Conservation (phyloP, 768 basidiomycete genomes). For the Mycena maculata region DNA sequence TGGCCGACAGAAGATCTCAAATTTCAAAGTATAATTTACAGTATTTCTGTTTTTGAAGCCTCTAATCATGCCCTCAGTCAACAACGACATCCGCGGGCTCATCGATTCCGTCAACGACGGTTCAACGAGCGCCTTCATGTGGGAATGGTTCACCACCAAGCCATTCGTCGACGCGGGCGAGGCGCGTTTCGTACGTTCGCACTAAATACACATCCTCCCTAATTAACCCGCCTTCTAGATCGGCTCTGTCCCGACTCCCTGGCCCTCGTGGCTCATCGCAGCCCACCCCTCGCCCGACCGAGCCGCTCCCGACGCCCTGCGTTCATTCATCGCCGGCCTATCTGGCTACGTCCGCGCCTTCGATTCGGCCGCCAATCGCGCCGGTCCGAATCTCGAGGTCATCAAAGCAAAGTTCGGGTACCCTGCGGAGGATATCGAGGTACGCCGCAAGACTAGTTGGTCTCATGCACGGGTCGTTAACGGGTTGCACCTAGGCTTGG, state of each 20-base stretch:
- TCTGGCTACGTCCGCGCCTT: slow-evolving; percentile 76
- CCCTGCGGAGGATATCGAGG: slow-evolving; percentile 83
- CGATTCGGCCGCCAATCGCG: slow-evolving; percentile 66
- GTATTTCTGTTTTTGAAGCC: not conserved
- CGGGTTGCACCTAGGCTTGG: slow-evolving; percentile 72
- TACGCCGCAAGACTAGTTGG: too few species aligned
- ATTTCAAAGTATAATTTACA: slow-evolving; percentile 82
- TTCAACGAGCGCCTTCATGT: slow-evolving; percentile 91
- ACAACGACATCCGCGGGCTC: slow-evolving; percentile 66
- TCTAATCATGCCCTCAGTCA: slow-evolving; percentile 70
- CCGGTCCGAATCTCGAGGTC: slow-evolving; percentile 73
- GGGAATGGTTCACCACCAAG: slow-evolving; percentile 90
- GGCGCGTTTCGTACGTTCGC: slow-evolving; percentile 79
- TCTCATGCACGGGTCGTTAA: not conserved
- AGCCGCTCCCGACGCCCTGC: slow-evolving; percentile 61
- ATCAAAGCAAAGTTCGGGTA: slow-evolving; percentile 86
- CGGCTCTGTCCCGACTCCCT: slow-evolving; percentile 89
- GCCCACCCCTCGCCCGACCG: slow-evolving; percentile 77
- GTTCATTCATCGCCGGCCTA: slow-evolving; percentile 71
- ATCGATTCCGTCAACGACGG: slow-evolving; percentile 64
- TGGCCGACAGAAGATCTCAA: slow-evolving; percentile 74
- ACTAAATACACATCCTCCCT: not conserved
- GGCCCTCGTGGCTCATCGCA: slow-evolving; percentile 97
- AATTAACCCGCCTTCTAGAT: slow-evolving; percentile 58
- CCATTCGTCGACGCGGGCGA: slow-evolving; percentile 83